A percentile compares a stretch with the other conserved stretches of the same genome.
Conservation (phyloP, 257 asterid genomes). For the Rubia yunnanensis region DNA sequence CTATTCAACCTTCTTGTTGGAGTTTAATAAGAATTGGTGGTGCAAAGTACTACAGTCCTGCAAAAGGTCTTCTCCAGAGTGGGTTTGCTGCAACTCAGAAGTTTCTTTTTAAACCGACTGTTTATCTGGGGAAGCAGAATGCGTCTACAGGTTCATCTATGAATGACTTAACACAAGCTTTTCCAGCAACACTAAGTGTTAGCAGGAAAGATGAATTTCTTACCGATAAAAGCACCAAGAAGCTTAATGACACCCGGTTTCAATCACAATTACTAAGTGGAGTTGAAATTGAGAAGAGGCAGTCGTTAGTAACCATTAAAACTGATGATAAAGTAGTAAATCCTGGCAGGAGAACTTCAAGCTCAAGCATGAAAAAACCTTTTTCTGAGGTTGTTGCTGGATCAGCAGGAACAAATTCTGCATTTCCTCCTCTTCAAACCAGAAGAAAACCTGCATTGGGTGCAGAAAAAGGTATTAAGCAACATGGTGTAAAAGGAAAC, state of each 20-base stretch:
- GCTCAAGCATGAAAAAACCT: slow-evolving; percentile 60
- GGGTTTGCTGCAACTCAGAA: slow-evolving; percentile 72
- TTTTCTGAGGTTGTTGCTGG: slow-evolving; percentile 98
- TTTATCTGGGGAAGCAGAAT: slow-evolving; percentile 47
- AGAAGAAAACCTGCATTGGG: slow-evolving; percentile 44
- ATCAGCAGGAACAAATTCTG: slow-evolving; percentile 47
- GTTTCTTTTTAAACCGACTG: slow-evolving; percentile 64
- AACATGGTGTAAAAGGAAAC: slow-evolving; percentile 22
- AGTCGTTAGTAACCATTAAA: slow-evolving; percentile 28
- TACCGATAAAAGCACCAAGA: slow-evolving; percentile 28
- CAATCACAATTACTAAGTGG: slow-evolving; percentile 30
- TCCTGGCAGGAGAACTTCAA: slow-evolving; percentile 39
- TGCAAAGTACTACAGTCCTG: slow-evolving; percentile 70
- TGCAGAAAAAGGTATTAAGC: slow-evolving; percentile 40
- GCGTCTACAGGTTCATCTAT: slow-evolving; percentile 19
- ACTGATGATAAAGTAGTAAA: slow-evolving; percentile 26
- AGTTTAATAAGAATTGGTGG: slow-evolving; percentile 78
- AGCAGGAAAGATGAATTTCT: slow-evolving; percentile 25
- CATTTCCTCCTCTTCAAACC: slow-evolving; percentile 70
- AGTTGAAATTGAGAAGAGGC: slow-evolving; percentile 26
- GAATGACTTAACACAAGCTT: slow-evolving; percentile 27
- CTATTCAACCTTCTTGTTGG: slow-evolving; percentile 56
- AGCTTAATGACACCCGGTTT: slow-evolving; percentile 25
- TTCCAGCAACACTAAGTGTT: slow-evolving; percentile 19
- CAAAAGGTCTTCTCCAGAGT: slow-evolving; percentile 84